Conservation (phyloP, 1,284 basidiomycete genomes). For the Peniophora sp. region DNA sequence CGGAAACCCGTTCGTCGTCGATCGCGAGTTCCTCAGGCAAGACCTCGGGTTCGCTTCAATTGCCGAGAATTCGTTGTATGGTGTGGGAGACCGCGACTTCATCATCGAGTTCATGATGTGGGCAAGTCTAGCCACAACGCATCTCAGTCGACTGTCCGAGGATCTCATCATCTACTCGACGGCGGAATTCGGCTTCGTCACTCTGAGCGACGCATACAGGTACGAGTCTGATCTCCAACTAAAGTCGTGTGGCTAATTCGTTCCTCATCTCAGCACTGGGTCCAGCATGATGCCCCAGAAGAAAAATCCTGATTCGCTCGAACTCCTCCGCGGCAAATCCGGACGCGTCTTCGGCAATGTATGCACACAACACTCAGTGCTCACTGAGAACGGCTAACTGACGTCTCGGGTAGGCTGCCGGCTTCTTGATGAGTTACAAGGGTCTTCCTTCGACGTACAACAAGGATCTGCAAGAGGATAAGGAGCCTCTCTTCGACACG, state of each 20-base stretch:
- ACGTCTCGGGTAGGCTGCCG: constrained; percentile 68
- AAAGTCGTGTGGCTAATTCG: neutral
- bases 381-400: neutral
- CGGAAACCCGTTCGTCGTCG: constrained; percentile 91
- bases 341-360: constrained; percentile 93
- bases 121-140: constrained; percentile 87
- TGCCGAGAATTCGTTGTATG: constrained; percentile 92
- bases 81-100: constrained; percentile 95
- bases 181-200: constrained; percentile 93
- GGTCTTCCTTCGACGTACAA: constrained; percentile 98
- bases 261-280: constrained; percentile 63
- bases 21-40: constrained; percentile 80
- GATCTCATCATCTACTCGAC: constrained; percentile 96
- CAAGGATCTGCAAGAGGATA: constrained; percentile 98
- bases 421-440: constrained; percentile 96
- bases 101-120: constrained; percentile 97
- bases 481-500: constrained; percentile 93
- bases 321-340: constrained; percentile 90
- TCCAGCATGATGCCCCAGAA: constrained; percentile 99
- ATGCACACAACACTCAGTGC: constrained; percentile 14
- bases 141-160: constrained; percentile 92
- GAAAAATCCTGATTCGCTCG: constrained; percentile 97
- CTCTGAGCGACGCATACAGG: constrained; percentile 94
- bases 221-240: constrained; percentile 30
- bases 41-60: constrained; percentile 82